phyloP scores from a whole-genome alignment of 2,329 filamentous ascomycete genomes.

The Fusarium foetens region DNA sequence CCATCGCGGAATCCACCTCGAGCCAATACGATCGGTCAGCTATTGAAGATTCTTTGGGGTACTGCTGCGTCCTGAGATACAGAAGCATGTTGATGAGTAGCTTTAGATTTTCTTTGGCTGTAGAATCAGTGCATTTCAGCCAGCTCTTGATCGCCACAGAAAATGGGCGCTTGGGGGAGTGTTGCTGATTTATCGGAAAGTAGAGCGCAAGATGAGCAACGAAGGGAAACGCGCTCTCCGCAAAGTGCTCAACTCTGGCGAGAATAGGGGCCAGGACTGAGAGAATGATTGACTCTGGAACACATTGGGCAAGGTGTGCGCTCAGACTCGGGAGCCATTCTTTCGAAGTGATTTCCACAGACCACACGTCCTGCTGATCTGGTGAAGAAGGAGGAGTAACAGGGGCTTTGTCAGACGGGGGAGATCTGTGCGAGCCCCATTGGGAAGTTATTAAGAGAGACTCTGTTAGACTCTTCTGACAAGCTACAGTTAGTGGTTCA shows the following conservation, averaged over 20 bases:
- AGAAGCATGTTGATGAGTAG: conserved; percentile 82
- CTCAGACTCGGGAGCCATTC: conserved; percentile 73
- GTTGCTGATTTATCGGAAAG: conserved; percentile 71
- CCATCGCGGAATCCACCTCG: conserved; percentile 78
- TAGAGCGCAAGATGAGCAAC: conserved; percentile 84
- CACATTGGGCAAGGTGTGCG: conserved; percentile 68
- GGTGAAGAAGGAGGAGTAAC: neutral
- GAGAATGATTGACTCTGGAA: conserved; percentile 73
- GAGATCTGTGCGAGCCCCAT: conserved; percentile 66
- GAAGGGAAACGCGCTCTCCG: conserved; percentile 80
- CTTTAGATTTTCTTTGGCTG: conserved; percentile 70
- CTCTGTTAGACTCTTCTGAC: conserved; percentile 62
- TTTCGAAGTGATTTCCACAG: conserved; percentile 54
- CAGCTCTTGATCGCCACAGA: conserved; percentile 74
- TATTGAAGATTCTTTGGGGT: conserved; percentile 80
- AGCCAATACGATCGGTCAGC: conserved; percentile 86
- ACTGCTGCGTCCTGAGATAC: conserved; percentile 84
- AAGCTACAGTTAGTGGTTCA: conserved; percentile 60
- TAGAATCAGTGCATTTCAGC: conserved; percentile 58
- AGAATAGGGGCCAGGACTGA: conserved; percentile 75
- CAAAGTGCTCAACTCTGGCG: conserved; percentile 72
- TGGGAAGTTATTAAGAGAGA: conserved; percentile 64
- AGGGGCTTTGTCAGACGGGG: conserved; percentile 60
- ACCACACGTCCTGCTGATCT: conserved; percentile 46
- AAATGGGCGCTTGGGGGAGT: conserved; percentile 67